A percentile compares a stretch with the other conserved stretches of the same genome.
These are phyloP conservation scores for Colletotrichum simmondsii DNA, from an alignment of 2,329 filamentous ascomycete genomes.

Conservation along the genomic window DNA sequence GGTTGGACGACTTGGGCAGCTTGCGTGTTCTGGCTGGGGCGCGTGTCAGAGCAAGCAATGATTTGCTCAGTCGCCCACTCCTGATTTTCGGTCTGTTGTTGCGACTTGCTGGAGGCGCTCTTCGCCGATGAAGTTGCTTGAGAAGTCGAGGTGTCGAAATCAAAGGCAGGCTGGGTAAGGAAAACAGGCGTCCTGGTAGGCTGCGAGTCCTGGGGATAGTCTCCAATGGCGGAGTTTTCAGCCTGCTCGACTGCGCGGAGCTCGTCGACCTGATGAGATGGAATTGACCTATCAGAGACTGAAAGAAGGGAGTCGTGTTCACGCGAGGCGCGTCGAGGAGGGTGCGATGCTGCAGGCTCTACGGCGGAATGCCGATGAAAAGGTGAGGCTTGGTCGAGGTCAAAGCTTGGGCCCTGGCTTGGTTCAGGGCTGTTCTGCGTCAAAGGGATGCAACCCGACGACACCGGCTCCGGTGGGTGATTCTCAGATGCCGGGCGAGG, in stretches of 20 bases:
- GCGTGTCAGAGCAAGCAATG: conserved; percentile 19
- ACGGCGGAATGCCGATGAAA: background rate
- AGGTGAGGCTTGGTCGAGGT: background rate
- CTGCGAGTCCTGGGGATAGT: background rate
- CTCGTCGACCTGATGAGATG: conserved; percentile 25
- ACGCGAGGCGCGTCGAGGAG: background rate
- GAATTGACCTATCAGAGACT: conserved; percentile 13
- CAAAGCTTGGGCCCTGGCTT: background rate
- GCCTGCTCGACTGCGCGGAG: background rate
- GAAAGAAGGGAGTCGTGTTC: conserved; percentile 7
- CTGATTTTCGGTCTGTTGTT: background rate
- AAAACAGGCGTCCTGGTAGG: conserved; percentile 17
- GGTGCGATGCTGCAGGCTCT: background rate
- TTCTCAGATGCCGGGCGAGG: background rate
- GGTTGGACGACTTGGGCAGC: conserved; percentile 32
- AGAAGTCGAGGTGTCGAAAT: conserved; percentile 9
- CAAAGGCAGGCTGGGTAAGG: conserved; percentile 22
- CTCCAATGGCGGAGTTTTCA: background rate
- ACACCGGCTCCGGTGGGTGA: background rate
- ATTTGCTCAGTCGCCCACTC: background rate
- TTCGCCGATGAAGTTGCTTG: background rate
- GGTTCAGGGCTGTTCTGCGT: background rate
- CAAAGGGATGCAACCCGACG: background rate
- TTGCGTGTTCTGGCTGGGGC: conserved; percentile 18
- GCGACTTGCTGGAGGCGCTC: background rate